Evolutionary conservation across 2,329 filamentous ascomycete genomes (phyloP).

Genomic region (Calonectria montana): DNA sequence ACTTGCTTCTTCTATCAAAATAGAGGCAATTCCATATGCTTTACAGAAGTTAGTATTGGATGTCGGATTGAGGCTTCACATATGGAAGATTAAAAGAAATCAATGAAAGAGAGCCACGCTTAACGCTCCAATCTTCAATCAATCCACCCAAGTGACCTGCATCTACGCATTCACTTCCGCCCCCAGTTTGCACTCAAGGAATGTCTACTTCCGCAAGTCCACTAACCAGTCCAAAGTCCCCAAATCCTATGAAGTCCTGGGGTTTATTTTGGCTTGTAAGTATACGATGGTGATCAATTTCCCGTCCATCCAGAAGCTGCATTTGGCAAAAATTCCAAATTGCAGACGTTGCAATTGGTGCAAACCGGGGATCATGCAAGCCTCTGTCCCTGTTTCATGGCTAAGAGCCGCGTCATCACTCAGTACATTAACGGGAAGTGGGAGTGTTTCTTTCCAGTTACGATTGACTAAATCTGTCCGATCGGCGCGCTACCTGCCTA

Average conservation of each 20-base stretch:
- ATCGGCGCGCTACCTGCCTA: neutral
- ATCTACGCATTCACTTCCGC: neutral
- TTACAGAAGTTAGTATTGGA: neutral
- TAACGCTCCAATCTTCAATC: neutral
- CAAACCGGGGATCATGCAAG: neutral
- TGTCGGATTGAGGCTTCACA: neutral
- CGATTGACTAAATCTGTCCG: neutral
- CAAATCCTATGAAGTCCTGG: neutral
- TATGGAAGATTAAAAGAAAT: neutral
- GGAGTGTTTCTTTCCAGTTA: neutral
- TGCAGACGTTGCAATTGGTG: neutral
- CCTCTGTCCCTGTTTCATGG: slow-evolving; percentile 1
- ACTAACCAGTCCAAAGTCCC: neutral
- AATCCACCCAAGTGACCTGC: neutral
- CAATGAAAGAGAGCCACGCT: neutral
- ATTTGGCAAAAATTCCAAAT: neutral
- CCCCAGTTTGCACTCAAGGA: neutral
- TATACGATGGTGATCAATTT: neutral
- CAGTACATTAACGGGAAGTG: neutral
- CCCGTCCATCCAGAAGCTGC: neutral
- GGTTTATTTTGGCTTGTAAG: neutral
- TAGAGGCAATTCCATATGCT: neutral
- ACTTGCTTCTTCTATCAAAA: neutral
- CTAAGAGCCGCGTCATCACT: slow-evolving; percentile 12
- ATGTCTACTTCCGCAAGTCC: neutral